Conservation (phyloP, 306 rosid genomes). For the Fagus sylvatica region DNA sequence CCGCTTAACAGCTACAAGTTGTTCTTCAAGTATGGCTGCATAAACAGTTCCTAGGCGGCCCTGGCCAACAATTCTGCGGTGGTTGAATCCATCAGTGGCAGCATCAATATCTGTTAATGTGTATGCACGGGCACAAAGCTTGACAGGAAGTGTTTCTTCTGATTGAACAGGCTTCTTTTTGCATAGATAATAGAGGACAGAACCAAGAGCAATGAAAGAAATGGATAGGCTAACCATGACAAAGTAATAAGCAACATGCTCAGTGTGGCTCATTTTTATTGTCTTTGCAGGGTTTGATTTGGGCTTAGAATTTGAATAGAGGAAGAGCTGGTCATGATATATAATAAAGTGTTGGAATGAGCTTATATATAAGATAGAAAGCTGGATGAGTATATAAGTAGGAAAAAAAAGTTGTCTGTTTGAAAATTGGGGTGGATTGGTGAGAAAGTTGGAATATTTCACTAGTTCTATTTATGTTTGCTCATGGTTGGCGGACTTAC, state of each 20-base stretch:
- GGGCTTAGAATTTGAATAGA: slow-evolving; percentile 21
- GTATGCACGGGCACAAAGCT: slow-evolving; percentile 48
- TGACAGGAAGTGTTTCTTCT: slow-evolving; percentile 47
- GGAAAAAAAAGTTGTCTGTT: slow-evolving; percentile 7
- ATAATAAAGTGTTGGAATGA: slow-evolving; percentile 25
- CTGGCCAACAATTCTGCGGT: slow-evolving; percentile 60
- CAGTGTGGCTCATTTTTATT: slow-evolving; percentile 42
- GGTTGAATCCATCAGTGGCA: slow-evolving; percentile 81
- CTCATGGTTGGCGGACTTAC: slow-evolving; percentile 49
- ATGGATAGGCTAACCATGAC: slow-evolving; percentile 47
- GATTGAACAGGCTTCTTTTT: slow-evolving; percentile 54
- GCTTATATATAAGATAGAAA: slow-evolving; percentile 13
- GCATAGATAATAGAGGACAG: slow-evolving; percentile 49
- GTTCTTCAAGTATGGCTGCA: slow-evolving; percentile 50
- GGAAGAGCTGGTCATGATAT: slow-evolving; percentile 20
- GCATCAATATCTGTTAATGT: slow-evolving; percentile 51
- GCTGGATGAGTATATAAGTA: neutral
- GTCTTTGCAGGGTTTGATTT: neutral
- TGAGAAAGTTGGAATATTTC: slow-evolving; percentile 39
- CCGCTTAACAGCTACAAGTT: slow-evolving; percentile 65
- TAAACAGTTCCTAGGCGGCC: slow-evolving; percentile 84
- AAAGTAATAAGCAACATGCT: slow-evolving; percentile 46
- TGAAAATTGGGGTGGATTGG: slow-evolving; percentile 41
- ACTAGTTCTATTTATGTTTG: slow-evolving; percentile 41
- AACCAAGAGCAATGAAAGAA: slow-evolving; percentile 44